Evolutionary conservation across 2,329 filamentous ascomycete genomes (phyloP).

Genomic region (Hymenoscyphus occultus): DNA sequence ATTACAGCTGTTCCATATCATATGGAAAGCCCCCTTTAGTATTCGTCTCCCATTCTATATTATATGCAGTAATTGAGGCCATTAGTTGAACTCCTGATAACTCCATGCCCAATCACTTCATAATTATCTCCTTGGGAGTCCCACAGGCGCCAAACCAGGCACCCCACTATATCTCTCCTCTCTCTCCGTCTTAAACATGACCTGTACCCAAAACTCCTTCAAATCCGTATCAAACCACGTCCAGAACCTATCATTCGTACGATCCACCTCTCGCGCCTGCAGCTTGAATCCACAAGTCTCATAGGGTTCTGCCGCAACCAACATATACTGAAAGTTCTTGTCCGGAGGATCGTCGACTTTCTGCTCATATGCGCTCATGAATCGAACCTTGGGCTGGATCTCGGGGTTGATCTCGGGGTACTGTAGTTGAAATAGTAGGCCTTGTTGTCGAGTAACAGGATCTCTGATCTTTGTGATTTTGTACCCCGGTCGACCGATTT

Average conservation of each 20-base stretch:
- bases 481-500: conserved; percentile 95
- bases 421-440: conserved; percentile 91
- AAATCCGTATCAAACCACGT: conserved; percentile 93
- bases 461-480: conserved; percentile 97
- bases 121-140: conserved; percentile 26
- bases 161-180: conserved; percentile 80
- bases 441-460: conserved; percentile 81
- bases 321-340: conserved; percentile 88
- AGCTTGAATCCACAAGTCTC: conserved; percentile 97
- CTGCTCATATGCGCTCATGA: conserved; percentile 98
- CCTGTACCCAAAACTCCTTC: conserved; percentile 96
- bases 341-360: conserved; percentile 88
- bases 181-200: conserved; percentile 97
- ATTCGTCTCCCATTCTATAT: not conserved
- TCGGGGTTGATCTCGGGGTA: conserved; percentile 84
- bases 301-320: conserved; percentile 95
- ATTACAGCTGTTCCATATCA: not conserved
- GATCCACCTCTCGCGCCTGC: conserved; percentile 88
- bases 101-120: not conserved
- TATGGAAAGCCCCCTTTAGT: not conserved
- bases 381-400: conserved; percentile 78
- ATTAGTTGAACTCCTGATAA: not conserved
- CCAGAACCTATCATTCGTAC: conserved; percentile 84
- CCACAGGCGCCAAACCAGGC: conserved; percentile 50
- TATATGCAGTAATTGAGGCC: not conserved